Percentiles rank a stretch among this genome's conserved stretches.
Conservation (phyloP, 2,329 filamentous ascomycete species). For the Aureobasidium sp. region DNA sequence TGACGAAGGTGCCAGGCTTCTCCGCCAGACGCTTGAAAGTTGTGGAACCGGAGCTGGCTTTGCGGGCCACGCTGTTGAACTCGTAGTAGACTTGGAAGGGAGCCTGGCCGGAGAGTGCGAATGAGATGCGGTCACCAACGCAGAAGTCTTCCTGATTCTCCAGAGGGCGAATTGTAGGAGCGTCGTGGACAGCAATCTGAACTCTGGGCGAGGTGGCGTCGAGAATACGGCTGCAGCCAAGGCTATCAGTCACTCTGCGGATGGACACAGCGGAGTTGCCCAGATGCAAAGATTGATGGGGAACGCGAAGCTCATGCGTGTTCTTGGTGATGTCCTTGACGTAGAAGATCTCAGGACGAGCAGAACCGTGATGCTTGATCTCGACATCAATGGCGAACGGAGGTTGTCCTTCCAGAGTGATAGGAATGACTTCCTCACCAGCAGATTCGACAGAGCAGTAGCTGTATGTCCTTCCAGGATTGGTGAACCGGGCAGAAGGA, state of each 20-base stretch:
- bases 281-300: constrained; percentile 72
- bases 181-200: constrained; percentile 85
- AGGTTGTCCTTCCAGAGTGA: constrained; percentile 71
- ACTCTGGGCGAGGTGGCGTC: constrained; percentile 61
- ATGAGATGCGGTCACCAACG: constrained; percentile 88
- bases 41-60: constrained; percentile 69
- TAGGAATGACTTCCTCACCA: constrained; percentile 73
- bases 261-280: constrained; percentile 87
- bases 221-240: constrained; percentile 74
- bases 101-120: constrained; percentile 79
- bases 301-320: constrained; percentile 72
- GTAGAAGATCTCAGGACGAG: constrained; percentile 70
- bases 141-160: constrained; percentile 84
- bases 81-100: constrained; percentile 91
- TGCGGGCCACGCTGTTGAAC: constrained; percentile 70
- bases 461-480: constrained; percentile 87
- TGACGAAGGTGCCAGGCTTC: constrained; percentile 77
- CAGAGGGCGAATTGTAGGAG: constrained; percentile 80
- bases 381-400: constrained; percentile 89
- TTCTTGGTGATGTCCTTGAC: constrained; percentile 71
- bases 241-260: constrained; percentile 77
- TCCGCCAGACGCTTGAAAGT: constrained; percentile 92
- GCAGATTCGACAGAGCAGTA: constrained; percentile 82
- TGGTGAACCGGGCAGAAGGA: constrained; percentile 72
- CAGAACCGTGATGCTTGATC: constrained; percentile 81